Base-by-base conservation (phyloP, 2,329 filamentous ascomycete species). In the Pseudomassariella vexata region DNA sequence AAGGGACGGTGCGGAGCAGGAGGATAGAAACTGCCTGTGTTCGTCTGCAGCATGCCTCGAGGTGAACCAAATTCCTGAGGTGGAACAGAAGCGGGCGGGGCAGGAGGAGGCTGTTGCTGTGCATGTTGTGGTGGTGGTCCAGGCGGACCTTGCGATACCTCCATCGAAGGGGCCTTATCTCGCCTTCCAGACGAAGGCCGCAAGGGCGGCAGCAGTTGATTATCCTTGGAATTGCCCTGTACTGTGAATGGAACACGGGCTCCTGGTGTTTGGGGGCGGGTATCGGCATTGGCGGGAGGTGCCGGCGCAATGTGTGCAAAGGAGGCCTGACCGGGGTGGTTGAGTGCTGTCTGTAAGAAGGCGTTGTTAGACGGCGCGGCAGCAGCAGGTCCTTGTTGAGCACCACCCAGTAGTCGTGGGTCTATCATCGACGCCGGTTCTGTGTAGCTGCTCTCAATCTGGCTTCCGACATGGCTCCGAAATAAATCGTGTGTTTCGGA, bases 261-360 rank as follows among this genome's bases (percentile, higher is more conserved):
- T 10, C 46, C 30, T 10, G 36, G 20, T 8, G 37, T 37, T 7
- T 36, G 39, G 16, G 30, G 34, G n/a, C 34, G 20, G 14, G 28
- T 29, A 17, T 53, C 53, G 30, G 41, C 32, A 18, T 36, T 35
- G 11, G 41, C 38, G 11, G 38, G 23, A 11, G 52, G 53, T 6
- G 48, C 45, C 10, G 53, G 53, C 9, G 53, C 49, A 29, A 55
- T 53, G 19, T 44, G 49, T 3, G 46, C 33, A 34, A 41, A 53
- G n/a, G n/a, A n/a, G 1, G 51, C 24, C 12, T 50, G 40, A 6
- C 48, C 29, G 5, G 52, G 55, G n/a, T n/a, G n/a, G 27, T 62
- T 62, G 11, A 62, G 40, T 2, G 59, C 56, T 4, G 59, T 62
- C 29, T 58, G 52, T 6, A 62, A 35, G 40, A 62, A 62, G 5